Evolutionary conservation across 2,329 filamentous ascomycete genomes (phyloP).

Genomic region (Monilinia laxa): DNA sequence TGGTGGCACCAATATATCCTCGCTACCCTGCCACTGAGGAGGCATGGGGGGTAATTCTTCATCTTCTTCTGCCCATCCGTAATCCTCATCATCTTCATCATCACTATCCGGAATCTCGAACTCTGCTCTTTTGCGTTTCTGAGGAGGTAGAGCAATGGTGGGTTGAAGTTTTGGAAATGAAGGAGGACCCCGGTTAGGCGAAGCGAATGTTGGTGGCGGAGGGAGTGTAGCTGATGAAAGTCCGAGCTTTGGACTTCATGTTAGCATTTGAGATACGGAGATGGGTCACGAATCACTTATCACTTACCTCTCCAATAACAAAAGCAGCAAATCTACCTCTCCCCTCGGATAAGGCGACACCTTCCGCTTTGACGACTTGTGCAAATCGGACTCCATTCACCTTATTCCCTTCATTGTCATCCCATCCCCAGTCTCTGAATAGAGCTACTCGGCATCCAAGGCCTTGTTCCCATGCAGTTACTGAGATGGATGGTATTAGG

Average conservation of each 20-base stretch:
- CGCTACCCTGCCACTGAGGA: conserved; percentile 67
- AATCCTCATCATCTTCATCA: conserved; percentile 62
- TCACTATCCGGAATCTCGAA: conserved; percentile 62
- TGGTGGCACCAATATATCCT: conserved; percentile 54
- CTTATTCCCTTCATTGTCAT: conserved; percentile 45
- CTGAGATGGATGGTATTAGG: conserved; percentile 72
- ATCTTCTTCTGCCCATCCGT: conserved; percentile 69
- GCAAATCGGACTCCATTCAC: conserved; percentile 58
- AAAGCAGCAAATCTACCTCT: conserved; percentile 33
- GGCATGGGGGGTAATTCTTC: conserved; percentile 57
- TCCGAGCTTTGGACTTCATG: conserved; percentile 22
- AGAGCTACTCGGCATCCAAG: conserved; percentile 72
- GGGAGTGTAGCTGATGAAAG: conserved; percentile 23
- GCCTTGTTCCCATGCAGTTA: conserved; percentile 76
- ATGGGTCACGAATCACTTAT: background rate
- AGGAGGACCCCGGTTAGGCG: conserved; percentile 4
- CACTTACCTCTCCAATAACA: conserved; percentile 33
- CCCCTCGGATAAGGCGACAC: conserved; percentile 41
- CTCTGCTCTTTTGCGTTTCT: conserved; percentile 65
- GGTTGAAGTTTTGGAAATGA: conserved; percentile 22
- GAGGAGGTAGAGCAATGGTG: conserved; percentile 39
- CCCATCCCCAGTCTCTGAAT: conserved; percentile 73
- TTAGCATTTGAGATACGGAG: conserved; percentile 21
- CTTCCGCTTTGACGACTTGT: conserved; percentile 64
- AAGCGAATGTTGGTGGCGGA: conserved; percentile 19